Conservation (phyloP, 2,329 filamentous ascomycete species). For the Ophiostoma australiae region DNA sequence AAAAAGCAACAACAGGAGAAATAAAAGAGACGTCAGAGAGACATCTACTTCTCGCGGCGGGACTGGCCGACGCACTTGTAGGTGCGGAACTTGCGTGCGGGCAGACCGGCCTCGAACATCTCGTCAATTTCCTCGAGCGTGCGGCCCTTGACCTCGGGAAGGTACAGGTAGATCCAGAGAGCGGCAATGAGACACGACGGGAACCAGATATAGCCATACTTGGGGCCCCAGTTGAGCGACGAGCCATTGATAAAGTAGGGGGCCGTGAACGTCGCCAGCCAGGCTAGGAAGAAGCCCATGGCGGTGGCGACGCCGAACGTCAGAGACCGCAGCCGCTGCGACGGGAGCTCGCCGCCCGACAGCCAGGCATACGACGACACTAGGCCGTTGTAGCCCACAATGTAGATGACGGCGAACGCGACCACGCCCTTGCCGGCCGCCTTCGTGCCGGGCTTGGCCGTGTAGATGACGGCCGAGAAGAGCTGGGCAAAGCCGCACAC, state of each 20-base stretch:
- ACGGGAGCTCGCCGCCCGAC: constrained; percentile 52
- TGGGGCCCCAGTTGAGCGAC: constrained; percentile 52
- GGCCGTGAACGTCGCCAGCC: constrained; percentile 54
- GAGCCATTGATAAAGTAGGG: constrained; percentile 56
- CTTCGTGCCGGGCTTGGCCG: constrained; percentile 37
- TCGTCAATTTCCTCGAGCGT: constrained; percentile 53
- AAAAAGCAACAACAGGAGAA: not conserved
- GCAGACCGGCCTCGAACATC: constrained; percentile 43
- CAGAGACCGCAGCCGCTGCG: constrained; percentile 51
- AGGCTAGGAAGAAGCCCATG: constrained; percentile 51
- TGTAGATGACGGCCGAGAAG: constrained; percentile 50
- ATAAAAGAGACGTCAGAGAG: not conserved
- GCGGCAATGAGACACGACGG: constrained; percentile 35
- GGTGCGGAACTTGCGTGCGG: constrained; percentile 40
- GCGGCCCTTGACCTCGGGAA: constrained; percentile 51
- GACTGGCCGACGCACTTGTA: constrained; percentile 33
- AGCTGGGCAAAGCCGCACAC: constrained; percentile 52
- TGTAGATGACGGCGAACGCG: constrained; percentile 49
- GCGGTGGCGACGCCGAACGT: constrained; percentile 53
- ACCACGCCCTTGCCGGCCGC: constrained; percentile 46
- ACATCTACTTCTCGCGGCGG: not conserved
- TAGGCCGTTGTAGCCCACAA: constrained; percentile 49
- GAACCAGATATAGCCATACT: constrained; percentile 54
- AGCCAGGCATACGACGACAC: constrained; percentile 55
- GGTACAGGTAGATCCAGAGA: constrained; percentile 44